Evolutionary conservation across 2,329 filamentous ascomycete species (phyloP).

Genomic region (Curvularia sp.): DNA sequence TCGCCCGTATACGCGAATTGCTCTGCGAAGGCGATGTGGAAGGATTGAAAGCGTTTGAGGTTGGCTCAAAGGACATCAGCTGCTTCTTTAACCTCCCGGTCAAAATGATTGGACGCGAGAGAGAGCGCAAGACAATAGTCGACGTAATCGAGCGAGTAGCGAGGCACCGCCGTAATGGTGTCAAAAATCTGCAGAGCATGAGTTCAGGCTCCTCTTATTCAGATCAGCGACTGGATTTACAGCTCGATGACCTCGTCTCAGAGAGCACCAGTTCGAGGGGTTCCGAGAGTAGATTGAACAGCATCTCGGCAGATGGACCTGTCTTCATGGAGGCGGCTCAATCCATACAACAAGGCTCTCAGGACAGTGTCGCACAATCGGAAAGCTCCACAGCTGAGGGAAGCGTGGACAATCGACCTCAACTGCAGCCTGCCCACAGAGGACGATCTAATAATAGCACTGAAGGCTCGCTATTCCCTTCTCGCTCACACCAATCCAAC

Average conservation of each 20-base stretch:
- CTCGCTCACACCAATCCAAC: slow-evolving; percentile 40
- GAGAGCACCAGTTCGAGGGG: slow-evolving; percentile 63
- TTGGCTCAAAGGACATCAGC: slow-evolving; percentile 85
- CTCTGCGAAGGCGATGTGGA: slow-evolving; percentile 76
- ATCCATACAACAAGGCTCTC: slow-evolving; percentile 37
- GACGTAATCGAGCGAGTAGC: slow-evolving; percentile 76
- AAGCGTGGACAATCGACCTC: slow-evolving; percentile 31
- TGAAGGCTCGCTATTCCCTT: slow-evolving; percentile 36
- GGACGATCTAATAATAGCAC: slow-evolving; percentile 43
- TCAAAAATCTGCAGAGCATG: slow-evolving; percentile 57
- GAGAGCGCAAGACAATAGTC: slow-evolving; percentile 74
- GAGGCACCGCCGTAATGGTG: slow-evolving; percentile 62
- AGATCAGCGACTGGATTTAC: slow-evolving; percentile 58
- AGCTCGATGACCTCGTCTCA: slow-evolving; percentile 59
- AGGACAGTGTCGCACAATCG: slow-evolving; percentile 38
- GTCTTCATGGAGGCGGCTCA: slow-evolving; percentile 39
- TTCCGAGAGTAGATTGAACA: slow-evolving; percentile 55
- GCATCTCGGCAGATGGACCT: slow-evolving; percentile 35
- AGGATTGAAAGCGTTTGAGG: slow-evolving; percentile 74
- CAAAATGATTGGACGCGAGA: slow-evolving; percentile 78
- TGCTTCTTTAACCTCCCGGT: slow-evolving; percentile 89
- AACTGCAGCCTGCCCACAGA: slow-evolving; percentile 26
- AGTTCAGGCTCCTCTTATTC: slow-evolving; percentile 63
- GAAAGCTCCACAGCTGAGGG: slow-evolving; percentile 38
- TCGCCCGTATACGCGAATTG: slow-evolving; percentile 75